Percentiles rank a stretch among this genome's conserved stretches.
phyloP scores from a whole-genome alignment of 2,329 filamentous ascomycete genomes.

The Aspergillus carbonarius region DNA sequence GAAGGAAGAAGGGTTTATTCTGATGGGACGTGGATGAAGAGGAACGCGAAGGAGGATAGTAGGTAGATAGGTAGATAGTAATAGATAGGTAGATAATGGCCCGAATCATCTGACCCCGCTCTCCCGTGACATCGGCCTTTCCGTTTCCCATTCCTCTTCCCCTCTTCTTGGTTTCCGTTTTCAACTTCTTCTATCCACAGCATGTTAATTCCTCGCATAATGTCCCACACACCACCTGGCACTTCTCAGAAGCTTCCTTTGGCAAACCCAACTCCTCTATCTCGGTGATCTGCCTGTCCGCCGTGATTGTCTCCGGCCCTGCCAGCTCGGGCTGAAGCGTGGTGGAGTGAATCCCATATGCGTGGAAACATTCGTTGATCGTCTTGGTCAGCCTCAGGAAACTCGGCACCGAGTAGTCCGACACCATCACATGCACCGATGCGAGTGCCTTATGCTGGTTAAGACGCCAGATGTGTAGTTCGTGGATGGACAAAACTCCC shows the following conservation, averaged over 20 bases:
- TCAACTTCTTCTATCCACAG: slow-evolving; percentile 38
- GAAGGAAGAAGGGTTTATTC: too few species aligned
- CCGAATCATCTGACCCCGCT: background rate
- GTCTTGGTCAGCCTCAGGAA: slow-evolving; percentile 63
- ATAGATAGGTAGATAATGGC: background rate
- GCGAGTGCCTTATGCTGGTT: slow-evolving; percentile 70
- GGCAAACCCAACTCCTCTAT: slow-evolving; percentile 1
- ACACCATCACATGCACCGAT: slow-evolving; percentile 66
- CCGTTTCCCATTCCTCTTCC: background rate
- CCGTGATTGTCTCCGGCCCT: slow-evolving; percentile 7
- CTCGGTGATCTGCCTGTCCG: slow-evolving; percentile 7
- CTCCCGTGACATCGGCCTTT: background rate
- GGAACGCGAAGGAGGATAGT: background rate
- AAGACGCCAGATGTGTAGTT: slow-evolving; percentile 72
- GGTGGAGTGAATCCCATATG: slow-evolving; percentile 69
- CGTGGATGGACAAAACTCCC: slow-evolving; percentile 66
- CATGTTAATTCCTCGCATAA: slow-evolving; percentile 55
- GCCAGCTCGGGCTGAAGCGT: slow-evolving; percentile 67
- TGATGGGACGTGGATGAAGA: background rate
- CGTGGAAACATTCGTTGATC: slow-evolving; percentile 68
- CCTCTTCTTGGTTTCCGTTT: background rate
- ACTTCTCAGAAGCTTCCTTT: slow-evolving; percentile 37
- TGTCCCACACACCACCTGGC: slow-evolving; percentile 54
- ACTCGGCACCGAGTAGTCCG: slow-evolving; percentile 54
- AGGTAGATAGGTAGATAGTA: background rate